Evolutionary conservation across 768 basidiomycete species (phyloP), one percentile per base, ranked within the genome.

Genomic region (Panus rudis): DNA sequence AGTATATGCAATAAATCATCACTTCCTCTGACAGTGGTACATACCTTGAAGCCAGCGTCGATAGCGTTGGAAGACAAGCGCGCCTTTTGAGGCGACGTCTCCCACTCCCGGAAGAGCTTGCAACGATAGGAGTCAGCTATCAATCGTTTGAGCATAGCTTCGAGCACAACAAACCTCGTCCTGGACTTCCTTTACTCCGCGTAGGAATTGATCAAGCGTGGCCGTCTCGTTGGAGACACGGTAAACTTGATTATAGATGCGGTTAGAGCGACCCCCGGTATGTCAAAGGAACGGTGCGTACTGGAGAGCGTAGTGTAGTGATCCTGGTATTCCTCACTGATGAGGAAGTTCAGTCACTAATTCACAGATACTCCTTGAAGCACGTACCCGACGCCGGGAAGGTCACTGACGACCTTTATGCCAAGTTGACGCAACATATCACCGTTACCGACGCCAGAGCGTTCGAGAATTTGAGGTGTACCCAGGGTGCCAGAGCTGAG

Each of bases 41-140:
- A 28, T 22, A 73, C 76, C 74, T 81, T 82, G 71, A 82, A 83
- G 25, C 82, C 82, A 34, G 82, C 82, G 61, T 85, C 82, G 57
- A 85, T 83, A 27, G 70, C 73, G 57, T 84, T 85, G 19, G 81
- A 82, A 1, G 82, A 72, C 27, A 85, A 65, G 21, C 79, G 68
- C 0, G 80, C 79, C 62, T 78, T 81, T 64, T 83, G 75, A 6
- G 80, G 80, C 50, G 75, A 78, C 22, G 66, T 60, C 57, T 81
- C 79, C 80, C 79, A 82, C 57, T 81, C 78, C 8, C 64, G 53
- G 64, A 80, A 81, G 27, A 79, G 53, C 72, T 75, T 46, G 21
- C 32, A 2, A 42, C 19, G 28, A 21, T 25, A 5, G n/a, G 12
- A 11, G n/a, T 6, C 22, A 7, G 39, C 7, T 16, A 50, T 30